Base-by-base conservation (phyloP, 345 rosid species). In the Capsella bursapastoris region DNA sequence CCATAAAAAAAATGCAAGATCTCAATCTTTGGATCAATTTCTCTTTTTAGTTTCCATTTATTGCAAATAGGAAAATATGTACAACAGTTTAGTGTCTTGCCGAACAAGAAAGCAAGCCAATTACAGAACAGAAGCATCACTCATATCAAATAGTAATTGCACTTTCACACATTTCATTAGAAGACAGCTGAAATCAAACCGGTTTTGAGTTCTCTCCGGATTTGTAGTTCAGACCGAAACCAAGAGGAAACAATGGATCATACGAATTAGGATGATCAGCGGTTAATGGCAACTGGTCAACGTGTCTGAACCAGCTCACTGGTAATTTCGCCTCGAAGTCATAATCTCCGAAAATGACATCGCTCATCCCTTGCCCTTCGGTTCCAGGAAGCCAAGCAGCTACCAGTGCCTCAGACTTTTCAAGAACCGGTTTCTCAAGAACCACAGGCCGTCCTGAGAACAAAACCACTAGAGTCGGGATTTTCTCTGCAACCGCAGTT, bases 341-440 rank as follows among this genome's bases (percentile, higher is more conserved):
- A 49, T 80, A 75, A 77, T 87, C 90, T 25, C 97, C 98, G 2
- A 89, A 89, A 7, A 90, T 45, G 31, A 87, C 89, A 64, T 90
- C 92, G n/a, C 85, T 70, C 8, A 90, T 75, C 15, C 96, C 98
- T 27, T 70, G 75, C 34, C 88, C 97, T 78, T 93, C 96, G 1
- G 76, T 86, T 81, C 96, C 98, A 7, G 96, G 97, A 16, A 90
- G 66, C 98, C 98, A 91, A 48, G 97, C 97, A 47, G 94, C 96
- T 11, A 91, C 78, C 13, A 91, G 25, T 41, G 86, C 92, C 56
- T 89, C 90, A 0, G 75, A 67, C 79, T 87, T 86, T 61, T 84
- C 89, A 76, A 87, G 71, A 35, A 89, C 56, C 43, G 18, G 8
- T 29, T 86, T 83, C 35, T 89, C 89, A n/a, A 90, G 22, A 65